phyloP scores from a whole-genome alignment of 495 filamentous ascomycete genomes.

The Pyrenula aspistea region DNA sequence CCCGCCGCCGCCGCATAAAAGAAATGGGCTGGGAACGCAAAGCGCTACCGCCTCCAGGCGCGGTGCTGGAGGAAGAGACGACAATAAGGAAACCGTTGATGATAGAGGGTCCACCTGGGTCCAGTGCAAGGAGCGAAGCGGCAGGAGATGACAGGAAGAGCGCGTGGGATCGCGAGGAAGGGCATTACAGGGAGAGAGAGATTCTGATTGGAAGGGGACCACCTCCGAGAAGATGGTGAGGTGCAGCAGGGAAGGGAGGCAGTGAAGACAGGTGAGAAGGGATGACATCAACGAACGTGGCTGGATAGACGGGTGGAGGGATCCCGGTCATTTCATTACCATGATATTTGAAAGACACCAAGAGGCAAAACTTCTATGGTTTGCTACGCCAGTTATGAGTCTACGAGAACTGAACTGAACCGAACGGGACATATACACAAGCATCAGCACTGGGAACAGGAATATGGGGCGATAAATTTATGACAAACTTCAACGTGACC shows the following conservation, averaged over 20 bases:
- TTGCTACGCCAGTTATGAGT: too few relatives aligned
- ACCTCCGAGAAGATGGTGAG: neutral
- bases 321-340: too few relatives aligned
- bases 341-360: too few relatives aligned
- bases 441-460: too few relatives aligned
- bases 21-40: constrained; percentile 76
- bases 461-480: too few relatives aligned
- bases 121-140: neutral
- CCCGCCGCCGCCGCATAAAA: constrained; percentile 61
- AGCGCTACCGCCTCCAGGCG: constrained; percentile 22
- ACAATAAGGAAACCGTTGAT: neutral
- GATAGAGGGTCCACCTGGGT: neutral
- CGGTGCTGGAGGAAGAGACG: constrained; percentile 5
- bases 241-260: neutral
- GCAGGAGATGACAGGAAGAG: neutral
- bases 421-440: too few relatives aligned
- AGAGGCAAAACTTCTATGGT: too few relatives aligned
- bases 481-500: too few relatives aligned
- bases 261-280: too few relatives aligned
- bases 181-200: neutral
- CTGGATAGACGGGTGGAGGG: too few relatives aligned
- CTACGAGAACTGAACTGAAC: too few relatives aligned
- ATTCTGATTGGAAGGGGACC: neutral
- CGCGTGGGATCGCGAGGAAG: neutral
- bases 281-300: too few relatives aligned